A percentile compares a stretch with the other conserved stretches of the same genome.
phyloP scores from a whole-genome alignment of 2,329 filamentous ascomycete species.

The Diaporthe aspalathi region DNA sequence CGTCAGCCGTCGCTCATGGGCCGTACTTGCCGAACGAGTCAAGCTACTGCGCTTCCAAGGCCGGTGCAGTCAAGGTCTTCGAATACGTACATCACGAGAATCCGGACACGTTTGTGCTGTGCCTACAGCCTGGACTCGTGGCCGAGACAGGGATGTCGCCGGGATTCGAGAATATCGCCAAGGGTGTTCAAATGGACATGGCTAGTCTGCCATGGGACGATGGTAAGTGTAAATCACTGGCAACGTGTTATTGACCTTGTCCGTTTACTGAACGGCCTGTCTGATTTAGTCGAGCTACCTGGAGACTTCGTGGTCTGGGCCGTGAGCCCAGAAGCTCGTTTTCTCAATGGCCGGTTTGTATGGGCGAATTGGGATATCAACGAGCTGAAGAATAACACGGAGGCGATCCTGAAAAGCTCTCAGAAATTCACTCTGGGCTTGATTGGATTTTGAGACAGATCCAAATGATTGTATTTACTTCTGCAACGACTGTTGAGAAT shows the following conservation, averaged over 20 bases:
- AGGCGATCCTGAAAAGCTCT: background rate
- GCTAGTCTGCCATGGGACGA: conserved; percentile 11
- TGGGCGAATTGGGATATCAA: conserved; percentile 53
- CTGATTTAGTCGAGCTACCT: conserved; percentile 41
- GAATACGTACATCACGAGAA: conserved; percentile 30
- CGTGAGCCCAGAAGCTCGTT: conserved; percentile 48
- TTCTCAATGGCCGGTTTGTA: conserved; percentile 49
- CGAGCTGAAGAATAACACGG: conserved; percentile 43
- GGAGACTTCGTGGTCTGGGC: conserved; percentile 50
- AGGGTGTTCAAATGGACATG: conserved; percentile 7
- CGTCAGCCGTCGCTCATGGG: conserved; percentile 9
- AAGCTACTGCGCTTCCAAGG: conserved; percentile 24
- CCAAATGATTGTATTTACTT: background rate
- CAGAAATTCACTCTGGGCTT: conserved; percentile 14
- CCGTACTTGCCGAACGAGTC: conserved; percentile 27
- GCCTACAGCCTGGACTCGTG: conserved; percentile 26
- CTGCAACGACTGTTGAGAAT: background rate
- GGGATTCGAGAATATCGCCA: conserved; percentile 21
- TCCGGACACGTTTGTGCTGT: conserved; percentile 14
- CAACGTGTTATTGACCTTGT: background rate
- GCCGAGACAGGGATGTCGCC: conserved; percentile 11
- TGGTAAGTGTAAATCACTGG: background rate
- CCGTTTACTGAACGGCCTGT: background rate
- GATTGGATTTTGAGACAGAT: background rate
- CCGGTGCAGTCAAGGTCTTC: conserved; percentile 24